Evolutionary conservation across 2,329 filamentous ascomycete species (phyloP).

Genomic region (Rutstroemia sp.): DNA sequence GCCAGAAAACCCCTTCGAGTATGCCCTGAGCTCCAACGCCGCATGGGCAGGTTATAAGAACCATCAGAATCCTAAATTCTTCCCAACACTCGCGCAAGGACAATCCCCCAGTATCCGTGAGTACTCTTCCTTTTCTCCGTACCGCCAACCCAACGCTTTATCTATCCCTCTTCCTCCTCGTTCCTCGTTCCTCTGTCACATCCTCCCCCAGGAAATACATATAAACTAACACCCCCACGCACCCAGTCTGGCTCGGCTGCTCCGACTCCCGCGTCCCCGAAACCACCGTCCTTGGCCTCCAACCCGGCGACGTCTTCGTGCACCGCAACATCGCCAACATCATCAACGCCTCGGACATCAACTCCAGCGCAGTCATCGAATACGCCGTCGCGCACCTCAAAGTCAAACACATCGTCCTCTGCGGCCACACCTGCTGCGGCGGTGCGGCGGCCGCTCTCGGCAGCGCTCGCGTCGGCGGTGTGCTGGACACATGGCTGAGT

Average conservation of each 20-base stretch:
- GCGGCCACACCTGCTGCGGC: constrained; percentile 61
- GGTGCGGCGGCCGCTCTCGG: constrained; percentile 54
- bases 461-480: constrained; percentile 41
- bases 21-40: constrained; percentile 60
- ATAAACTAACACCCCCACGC: background rate
- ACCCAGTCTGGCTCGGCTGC: constrained; percentile 73
- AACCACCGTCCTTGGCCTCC: constrained; percentile 69
- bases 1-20: constrained; percentile 38
- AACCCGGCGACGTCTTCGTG: constrained; percentile 80
- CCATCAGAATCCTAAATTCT: constrained; percentile 62
- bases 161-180: background rate
- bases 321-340: constrained; percentile 91
- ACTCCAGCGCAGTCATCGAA: constrained; percentile 67
- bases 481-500: constrained; percentile 48
- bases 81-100: constrained; percentile 57
- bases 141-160: background rate
- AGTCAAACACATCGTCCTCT: constrained; percentile 63
- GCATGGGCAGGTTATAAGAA: constrained; percentile 61
- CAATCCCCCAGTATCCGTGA: constrained; percentile 57
- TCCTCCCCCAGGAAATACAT: too few relatives aligned
- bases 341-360: constrained; percentile 67
- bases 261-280: constrained; percentile 81
- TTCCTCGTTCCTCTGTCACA: background rate
- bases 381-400: constrained; percentile 68
- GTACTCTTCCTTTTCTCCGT: constrained; percentile 22